Base-by-base conservation (phyloP, 805 yeast genomes). In the Candida montana region DNA sequence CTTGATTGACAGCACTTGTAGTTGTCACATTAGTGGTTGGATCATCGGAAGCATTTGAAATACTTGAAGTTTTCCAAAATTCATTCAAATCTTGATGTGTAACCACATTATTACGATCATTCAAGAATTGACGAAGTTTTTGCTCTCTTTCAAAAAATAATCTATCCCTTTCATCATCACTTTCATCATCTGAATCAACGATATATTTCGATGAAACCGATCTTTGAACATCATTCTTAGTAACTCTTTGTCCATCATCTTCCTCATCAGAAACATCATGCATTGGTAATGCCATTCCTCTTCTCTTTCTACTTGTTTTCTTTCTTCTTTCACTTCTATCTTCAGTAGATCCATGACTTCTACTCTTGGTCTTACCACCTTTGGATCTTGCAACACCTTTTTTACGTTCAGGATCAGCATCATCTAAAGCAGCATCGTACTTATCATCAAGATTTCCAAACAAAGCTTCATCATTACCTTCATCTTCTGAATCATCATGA, bases 161-260 rank as follows among this genome's bases (percentile, higher is more conserved):
- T 3, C 52, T 55, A 39, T 71, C 76, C 31, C 67, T 65, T 35
- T 78, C 86, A 12, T 68, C 77, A 51, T 80, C 86, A 5, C 75
- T 68, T 10, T 72, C 80, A 51, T 80, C 85, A 54, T 81, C 88
- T 2, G 85, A 78, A 39, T 74, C 81, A 38, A 65, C 65, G 35
- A 82, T 72, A 48, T 61, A 73, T 41, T 73, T 79, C 4, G 80
- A 62, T 1, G 88, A 81, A 33, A 72, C 67, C 38, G 16, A 21
- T 15, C 30, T 18, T 24, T 18, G 26, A 7, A 17, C 19, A n/a
- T 19, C 18, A n/a, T 31, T 29, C 16, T 33, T 24, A 13, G 27
- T 23, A 8, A 33, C 18, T 32, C 39, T 11, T 11, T 8, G 11
- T 5, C n/a, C 29, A 28, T 19, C 26, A 24, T n/a, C 46, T 17